phyloP scores from a whole-genome alignment of 257 asterid genomes.

The Petunia secreta region DNA sequence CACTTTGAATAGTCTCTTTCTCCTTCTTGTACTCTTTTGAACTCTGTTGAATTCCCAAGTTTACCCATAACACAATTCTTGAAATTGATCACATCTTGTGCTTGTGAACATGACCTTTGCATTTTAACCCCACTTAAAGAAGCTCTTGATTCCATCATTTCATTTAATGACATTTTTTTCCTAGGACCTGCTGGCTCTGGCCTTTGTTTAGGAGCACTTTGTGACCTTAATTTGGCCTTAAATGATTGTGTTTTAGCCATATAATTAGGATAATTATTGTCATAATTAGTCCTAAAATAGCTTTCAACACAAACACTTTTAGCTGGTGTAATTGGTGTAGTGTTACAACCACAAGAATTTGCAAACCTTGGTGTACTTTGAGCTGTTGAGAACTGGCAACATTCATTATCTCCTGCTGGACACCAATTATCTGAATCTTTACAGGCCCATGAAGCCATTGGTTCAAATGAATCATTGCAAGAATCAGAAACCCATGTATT shows the following conservation, averaged over 20 bases:
- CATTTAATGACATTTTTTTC: constrained; percentile 51
- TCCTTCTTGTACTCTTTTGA: constrained; percentile 27
- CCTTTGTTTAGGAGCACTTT: constrained; percentile 78
- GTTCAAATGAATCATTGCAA: constrained; percentile 39
- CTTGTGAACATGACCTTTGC: constrained; percentile 73
- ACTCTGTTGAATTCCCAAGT: constrained; percentile 52
- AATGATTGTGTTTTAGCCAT: constrained; percentile 88
- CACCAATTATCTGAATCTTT: constrained; percentile 46
- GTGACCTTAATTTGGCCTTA: constrained; percentile 73
- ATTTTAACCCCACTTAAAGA: constrained; percentile 69
- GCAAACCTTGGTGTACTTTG: constrained; percentile 73
- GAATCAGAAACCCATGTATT: constrained; percentile 43
- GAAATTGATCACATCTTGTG: constrained; percentile 55
- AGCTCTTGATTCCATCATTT: constrained; percentile 64
- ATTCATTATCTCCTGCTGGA: constrained; percentile 33
- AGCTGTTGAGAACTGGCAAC: constrained; percentile 52
- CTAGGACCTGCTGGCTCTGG: constrained; percentile 49
- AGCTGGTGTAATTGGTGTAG: constrained; percentile 44
- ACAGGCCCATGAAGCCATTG: constrained; percentile 26
- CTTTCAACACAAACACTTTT: constrained; percentile 52
- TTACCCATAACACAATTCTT: constrained; percentile 63
- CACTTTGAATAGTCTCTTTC: constrained; percentile 13
- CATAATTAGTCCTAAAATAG: constrained; percentile 32
- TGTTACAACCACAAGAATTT: constrained; percentile 36
- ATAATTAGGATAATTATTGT: constrained; percentile 51